Base-by-base conservation (phyloP, 1,284 basidiomycete species). In the Melampsora abietis-canadensis region DNA sequence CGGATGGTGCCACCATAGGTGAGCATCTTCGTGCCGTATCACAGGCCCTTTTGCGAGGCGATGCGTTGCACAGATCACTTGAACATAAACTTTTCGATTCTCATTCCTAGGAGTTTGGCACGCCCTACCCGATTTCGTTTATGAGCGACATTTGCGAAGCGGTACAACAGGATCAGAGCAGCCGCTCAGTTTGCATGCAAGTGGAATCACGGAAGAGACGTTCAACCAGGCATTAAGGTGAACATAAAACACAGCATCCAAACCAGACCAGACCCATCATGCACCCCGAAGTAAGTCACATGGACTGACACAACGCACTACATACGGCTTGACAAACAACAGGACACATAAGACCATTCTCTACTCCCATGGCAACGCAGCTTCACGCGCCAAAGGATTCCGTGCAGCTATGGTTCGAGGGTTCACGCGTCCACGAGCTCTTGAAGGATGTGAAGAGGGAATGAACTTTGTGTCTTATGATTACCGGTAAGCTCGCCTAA, bases 1-100 rank as follows among this genome's bases (percentile, higher is more conserved):
- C 68, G 17, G 68, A 72, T 57, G 68, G 68, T 14, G 68, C 68
- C 1, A 64, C 62, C 48, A 72, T 72, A 24, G 68, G 68, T 72
- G 54, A 57, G 54, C 27, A 30, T 30, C 12, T 57, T 21, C 37
- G 12, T 40, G 37, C 2, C 37, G 19, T 12, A 17, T 44, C 15
- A 15, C 14, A 15, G 2, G 2, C 44, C 44, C 2, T 44, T 2
- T 44, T 15, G 3, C 15, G 44, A 17, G 44, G 44, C 2, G 14
- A 15, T 17, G 44, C 15, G 40, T 59, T 64, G 62, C 19, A 64
- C 19, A 24, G n/a, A 19, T 19, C 12, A 17, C 19, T 31, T 24
- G 1, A 60, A n/a, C 14, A 61, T 15, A 44, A 59, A 14, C 47
- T 34, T 37, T 7, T 27, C 37, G 24, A 17, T 4, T 31, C 6